A percentile compares a stretch with the other conserved stretches of the same genome.
These are phyloP conservation scores for Aspergillus sclerotiicarbonarius DNA, from an alignment of 495 filamentous ascomycete genomes.

Conservation along the genomic window DNA sequence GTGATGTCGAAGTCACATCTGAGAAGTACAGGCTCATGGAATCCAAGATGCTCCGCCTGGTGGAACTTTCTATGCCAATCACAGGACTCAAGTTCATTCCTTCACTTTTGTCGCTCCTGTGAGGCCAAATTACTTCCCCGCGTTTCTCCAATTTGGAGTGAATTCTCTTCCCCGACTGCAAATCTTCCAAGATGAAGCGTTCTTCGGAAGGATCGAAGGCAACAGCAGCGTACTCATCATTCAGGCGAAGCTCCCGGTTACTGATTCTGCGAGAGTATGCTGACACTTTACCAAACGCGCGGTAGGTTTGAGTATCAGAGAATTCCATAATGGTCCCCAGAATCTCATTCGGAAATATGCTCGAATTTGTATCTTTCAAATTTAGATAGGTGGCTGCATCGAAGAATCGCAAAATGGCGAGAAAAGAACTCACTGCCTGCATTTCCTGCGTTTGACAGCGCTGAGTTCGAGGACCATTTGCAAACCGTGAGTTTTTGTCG, in stretches of 20 bases:
- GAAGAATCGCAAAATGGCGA: slow-evolving; percentile 15
- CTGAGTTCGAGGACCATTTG: slow-evolving; percentile 14
- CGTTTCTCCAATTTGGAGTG: not conserved
- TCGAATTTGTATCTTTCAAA: slow-evolving; percentile 6
- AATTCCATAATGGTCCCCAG: slow-evolving; percentile 16
- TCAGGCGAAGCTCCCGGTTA: slow-evolving; percentile 11
- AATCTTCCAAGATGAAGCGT: slow-evolving; percentile 12
- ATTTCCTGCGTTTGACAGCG: not conserved
- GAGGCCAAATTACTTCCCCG: not conserved
- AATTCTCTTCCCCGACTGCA: slow-evolving; percentile 1
- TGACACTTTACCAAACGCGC: slow-evolving; percentile 12
- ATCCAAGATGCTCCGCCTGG: slow-evolving; percentile 13
- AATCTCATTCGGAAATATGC: slow-evolving; percentile 17
- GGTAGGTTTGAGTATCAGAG: slow-evolving; percentile 15
- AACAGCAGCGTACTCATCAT: slow-evolving; percentile 19
- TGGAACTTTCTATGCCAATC: slow-evolving; percentile 12
- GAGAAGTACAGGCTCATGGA: slow-evolving; percentile 3
- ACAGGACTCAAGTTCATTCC: slow-evolving; percentile 10
- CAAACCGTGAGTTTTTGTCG: slow-evolving; percentile 10
- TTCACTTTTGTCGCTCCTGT: not conserved
- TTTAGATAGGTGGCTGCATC: slow-evolving; percentile 8
- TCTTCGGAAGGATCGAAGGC: not conserved
- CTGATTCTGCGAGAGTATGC: slow-evolving; percentile 11
- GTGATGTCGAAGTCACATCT: not conserved
- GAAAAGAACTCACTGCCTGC: not conserved